phyloP scores from a whole-genome alignment of 352 stramenopile species.

The Phytophthora hybrid region DNA sequence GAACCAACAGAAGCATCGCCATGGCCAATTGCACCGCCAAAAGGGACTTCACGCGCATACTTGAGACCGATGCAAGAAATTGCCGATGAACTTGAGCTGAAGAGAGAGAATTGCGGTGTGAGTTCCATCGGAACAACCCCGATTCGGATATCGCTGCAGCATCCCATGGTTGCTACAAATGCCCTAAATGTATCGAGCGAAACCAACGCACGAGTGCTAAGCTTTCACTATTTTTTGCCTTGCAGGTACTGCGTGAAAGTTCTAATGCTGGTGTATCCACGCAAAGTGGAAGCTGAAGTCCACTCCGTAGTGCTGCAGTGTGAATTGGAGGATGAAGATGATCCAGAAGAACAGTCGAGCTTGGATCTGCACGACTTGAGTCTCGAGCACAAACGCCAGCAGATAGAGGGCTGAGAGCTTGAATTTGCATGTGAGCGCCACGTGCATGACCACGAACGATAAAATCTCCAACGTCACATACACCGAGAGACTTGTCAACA shows the following conservation, averaged over 20 bases:
- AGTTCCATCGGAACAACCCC: background rate
- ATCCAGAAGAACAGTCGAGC: constrained; percentile 30
- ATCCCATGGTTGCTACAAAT: constrained; percentile 9
- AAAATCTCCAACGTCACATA: constrained; percentile 20
- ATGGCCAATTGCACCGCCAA: constrained; percentile 26
- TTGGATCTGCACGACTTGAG: constrained; percentile 22
- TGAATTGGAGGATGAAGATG: constrained; percentile 31
- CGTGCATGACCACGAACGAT: constrained; percentile 26
- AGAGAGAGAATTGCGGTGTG: constrained; percentile 17
- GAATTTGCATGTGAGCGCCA: constrained; percentile 14
- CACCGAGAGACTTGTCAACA: constrained; percentile 13
- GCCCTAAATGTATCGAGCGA: constrained; percentile 19
- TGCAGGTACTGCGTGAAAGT: background rate
- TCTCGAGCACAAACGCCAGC: constrained; percentile 35
- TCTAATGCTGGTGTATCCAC: constrained; percentile 10
- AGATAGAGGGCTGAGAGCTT: constrained; percentile 31
- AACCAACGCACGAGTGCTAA: constrained; percentile 21
- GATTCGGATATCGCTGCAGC: constrained; percentile 3
- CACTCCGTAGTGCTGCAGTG: constrained; percentile 20
- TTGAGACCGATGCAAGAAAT: background rate
- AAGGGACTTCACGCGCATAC: constrained; percentile 28
- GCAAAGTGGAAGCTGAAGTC: constrained; percentile 32
- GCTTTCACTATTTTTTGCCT: background rate
- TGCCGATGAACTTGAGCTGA: background rate
- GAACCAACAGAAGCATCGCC: constrained; percentile 22